These are phyloP conservation scores for Apiotrichum mycotoxinovorans DNA, from an alignment of 1,284 basidiomycete genomes.

Conservation along the genomic window DNA sequence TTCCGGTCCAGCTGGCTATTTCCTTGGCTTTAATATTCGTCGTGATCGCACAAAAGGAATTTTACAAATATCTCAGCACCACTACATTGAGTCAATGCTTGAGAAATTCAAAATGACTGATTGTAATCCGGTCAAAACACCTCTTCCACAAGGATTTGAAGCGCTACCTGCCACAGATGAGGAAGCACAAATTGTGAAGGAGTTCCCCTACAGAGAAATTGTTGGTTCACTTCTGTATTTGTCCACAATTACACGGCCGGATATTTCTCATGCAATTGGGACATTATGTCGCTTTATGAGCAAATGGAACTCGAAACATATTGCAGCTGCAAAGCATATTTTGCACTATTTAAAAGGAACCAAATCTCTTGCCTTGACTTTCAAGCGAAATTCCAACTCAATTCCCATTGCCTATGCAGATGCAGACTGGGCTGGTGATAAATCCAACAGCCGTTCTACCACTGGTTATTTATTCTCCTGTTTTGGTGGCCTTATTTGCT, in stretches of 20 bases:
- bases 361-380: slow-evolving; percentile 10
- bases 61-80: slow-evolving; percentile 23
- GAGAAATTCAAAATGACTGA: too few species aligned
- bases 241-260: slow-evolving; percentile 24
- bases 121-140: too few species aligned
- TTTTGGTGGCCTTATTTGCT: slow-evolving; percentile 21
- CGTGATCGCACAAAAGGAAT: slow-evolving; percentile 9
- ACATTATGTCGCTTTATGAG: slow-evolving; percentile 19
- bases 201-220: neutral
- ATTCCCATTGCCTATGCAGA: slow-evolving; percentile 18
- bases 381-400: neutral
- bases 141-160: too few species aligned
- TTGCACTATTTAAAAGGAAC: slow-evolving; percentile 25
- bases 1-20: slow-evolving; percentile 21
- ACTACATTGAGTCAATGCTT: slow-evolving; percentile 14
- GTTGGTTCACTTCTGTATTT: slow-evolving; percentile 17
- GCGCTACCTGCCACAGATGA: too few species aligned
- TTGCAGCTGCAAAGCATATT: slow-evolving; percentile 25
- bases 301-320: slow-evolving; percentile 24
- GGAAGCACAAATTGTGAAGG: too few species aligned
- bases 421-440: slow-evolving; percentile 24
- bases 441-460: slow-evolving; percentile 27
- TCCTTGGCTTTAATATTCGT: slow-evolving; percentile 25
- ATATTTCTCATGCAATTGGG: slow-evolving; percentile 22
- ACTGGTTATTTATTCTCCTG: slow-evolving; percentile 30